Evolutionary conservation across 352 stramenopile species (phyloP).

Genomic region (Globisporangium paroecandrum): DNA sequence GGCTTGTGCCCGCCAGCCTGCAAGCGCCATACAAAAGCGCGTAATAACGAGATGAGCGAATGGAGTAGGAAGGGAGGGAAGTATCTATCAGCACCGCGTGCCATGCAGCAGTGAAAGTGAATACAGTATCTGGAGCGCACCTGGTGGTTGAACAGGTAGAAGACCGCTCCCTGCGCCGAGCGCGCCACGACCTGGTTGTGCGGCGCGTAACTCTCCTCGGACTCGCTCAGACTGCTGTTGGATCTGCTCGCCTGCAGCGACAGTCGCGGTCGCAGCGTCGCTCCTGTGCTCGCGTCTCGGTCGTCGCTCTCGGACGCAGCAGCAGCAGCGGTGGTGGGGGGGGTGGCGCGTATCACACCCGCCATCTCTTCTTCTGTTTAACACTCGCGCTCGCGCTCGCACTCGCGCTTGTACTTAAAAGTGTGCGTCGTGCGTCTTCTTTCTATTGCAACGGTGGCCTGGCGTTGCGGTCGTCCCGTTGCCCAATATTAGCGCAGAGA

Average conservation of each 20-base stretch:
- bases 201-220: constrained; percentile 10
- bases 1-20: constrained; percentile 73
- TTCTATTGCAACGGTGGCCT: not conserved
- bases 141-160: constrained; percentile 82
- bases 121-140: constrained; percentile 14
- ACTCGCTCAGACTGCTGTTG: constrained; percentile 17
- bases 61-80: no score
- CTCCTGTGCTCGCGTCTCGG: not conserved
- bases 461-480: not conserved
- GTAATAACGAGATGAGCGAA: no score
- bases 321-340: not conserved
- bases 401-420: no score
- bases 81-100: not conserved
- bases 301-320: not conserved
- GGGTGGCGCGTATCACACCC: not conserved
- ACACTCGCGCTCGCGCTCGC: not conserved
- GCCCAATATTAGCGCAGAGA: not conserved
- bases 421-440: not conserved
- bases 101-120: not conserved
- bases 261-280: constrained; percentile 2
- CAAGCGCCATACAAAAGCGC: not conserved
- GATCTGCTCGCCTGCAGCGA: constrained; percentile 14
- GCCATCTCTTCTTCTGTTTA: not conserved
- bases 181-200: constrained; percentile 64
- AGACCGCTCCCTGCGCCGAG: constrained; percentile 56